Conservation (phyloP, 176 grass and related monocot species). For the Ensete ventricosum region DNA sequence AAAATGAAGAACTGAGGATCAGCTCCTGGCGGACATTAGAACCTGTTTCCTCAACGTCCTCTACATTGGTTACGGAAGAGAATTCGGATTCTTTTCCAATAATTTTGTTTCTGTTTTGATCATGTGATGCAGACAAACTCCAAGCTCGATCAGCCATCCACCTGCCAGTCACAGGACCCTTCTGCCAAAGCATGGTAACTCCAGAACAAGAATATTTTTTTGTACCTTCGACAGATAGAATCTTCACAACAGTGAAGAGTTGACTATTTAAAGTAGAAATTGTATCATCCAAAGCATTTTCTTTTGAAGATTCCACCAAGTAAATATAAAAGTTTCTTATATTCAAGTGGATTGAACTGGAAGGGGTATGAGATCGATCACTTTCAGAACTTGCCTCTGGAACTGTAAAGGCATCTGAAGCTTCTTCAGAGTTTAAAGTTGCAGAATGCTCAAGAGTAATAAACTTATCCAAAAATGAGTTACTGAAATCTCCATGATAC, state of each 20-base stretch:
- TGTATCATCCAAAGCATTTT: slow-evolving; percentile 15
- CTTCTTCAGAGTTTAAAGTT: slow-evolving; percentile 33
- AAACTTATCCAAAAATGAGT: slow-evolving; percentile 57
- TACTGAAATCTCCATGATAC: slow-evolving; percentile 36
- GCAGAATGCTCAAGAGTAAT: slow-evolving; percentile 60
- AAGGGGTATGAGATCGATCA: slow-evolving; percentile 27
- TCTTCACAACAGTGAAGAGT: slow-evolving; percentile 58
- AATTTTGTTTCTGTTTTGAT: slow-evolving; percentile 42
- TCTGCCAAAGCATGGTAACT: slow-evolving; percentile 56
- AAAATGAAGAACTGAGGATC: slow-evolving; percentile 61
- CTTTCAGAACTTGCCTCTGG: slow-evolving; percentile 32
- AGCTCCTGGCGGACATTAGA: slow-evolving; percentile 48
- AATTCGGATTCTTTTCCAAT: slow-evolving; percentile 52
- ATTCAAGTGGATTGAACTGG: slow-evolving; percentile 61
- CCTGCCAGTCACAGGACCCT: slow-evolving; percentile 34
- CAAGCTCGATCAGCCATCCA: slow-evolving; percentile 58
- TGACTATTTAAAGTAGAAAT: slow-evolving; percentile 25
- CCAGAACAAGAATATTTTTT: slow-evolving; percentile 33
- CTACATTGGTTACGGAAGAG: slow-evolving; percentile 51
- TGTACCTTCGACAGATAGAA: slow-evolving; percentile 50
- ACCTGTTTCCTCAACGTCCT: slow-evolving; percentile 54
- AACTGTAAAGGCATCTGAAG: slow-evolving; percentile 12
- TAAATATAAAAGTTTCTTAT: slow-evolving; percentile 54
- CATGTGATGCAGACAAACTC: slow-evolving; percentile 61
- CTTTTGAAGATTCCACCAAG: slow-evolving; percentile 44